A percentile compares a stretch with the other conserved stretches of the same genome.
phyloP scores from a whole-genome alignment of 2,329 filamentous ascomycete species.

The Sarocladiaceae sp. region DNA sequence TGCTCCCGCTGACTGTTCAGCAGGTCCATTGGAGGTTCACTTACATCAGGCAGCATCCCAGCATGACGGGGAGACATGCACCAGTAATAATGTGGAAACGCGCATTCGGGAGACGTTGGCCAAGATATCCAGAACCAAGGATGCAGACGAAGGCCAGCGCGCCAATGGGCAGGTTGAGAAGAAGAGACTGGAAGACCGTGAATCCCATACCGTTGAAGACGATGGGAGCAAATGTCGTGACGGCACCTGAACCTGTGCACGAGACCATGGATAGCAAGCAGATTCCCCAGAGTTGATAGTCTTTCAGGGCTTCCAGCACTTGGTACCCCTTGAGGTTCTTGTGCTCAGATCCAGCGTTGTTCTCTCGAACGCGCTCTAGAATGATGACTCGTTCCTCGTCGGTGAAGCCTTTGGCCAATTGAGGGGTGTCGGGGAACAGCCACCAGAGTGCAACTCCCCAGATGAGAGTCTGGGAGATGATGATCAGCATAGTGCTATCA shows the following conservation, averaged over 20 bases:
- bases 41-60: slow-evolving; percentile 24
- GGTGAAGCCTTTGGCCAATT: slow-evolving; percentile 24
- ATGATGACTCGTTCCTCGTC: slow-evolving; percentile 20
- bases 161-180: slow-evolving; percentile 28
- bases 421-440: slow-evolving; percentile 24
- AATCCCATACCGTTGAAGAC: slow-evolving; percentile 31
- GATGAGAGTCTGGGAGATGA: slow-evolving; percentile 11
- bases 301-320: slow-evolving; percentile 21
- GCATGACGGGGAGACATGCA: slow-evolving; percentile 22
- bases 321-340: slow-evolving; percentile 22
- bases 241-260: slow-evolving; percentile 23
- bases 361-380: slow-evolving; percentile 21
- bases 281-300: slow-evolving; percentile 25
- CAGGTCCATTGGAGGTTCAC: no score
- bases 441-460: slow-evolving; percentile 22
- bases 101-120: slow-evolving; percentile 18
- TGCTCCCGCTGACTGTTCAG: no score
- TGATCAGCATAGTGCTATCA: neutral
- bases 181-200: slow-evolving; percentile 25
- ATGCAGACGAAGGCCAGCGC: slow-evolving; percentile 25
- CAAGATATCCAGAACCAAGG: slow-evolving; percentile 25
- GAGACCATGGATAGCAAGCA: slow-evolving; percentile 23
- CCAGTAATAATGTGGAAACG: slow-evolving; percentile 22
- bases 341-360: slow-evolving; percentile 23
- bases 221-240: slow-evolving; percentile 26